These are phyloP conservation scores for Pelargonium cotyledonis DNA, from an alignment of 441 rosid genomes.

Conservation along the genomic window DNA sequence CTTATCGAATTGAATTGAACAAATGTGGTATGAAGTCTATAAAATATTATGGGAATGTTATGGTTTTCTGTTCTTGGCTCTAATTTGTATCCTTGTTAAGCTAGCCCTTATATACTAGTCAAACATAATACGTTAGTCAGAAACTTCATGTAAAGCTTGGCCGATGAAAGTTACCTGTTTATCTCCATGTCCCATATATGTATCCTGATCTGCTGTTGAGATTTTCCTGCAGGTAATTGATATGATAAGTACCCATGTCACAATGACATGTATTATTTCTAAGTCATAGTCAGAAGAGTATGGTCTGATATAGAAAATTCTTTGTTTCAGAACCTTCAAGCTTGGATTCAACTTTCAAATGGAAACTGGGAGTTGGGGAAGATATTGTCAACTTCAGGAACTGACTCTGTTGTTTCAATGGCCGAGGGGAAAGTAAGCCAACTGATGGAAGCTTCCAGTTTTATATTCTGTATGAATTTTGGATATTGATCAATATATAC, in stretches of 20 bases:
- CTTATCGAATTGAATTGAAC: neutral
- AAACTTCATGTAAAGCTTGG: neutral
- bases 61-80: neutral
- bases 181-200: neutral
- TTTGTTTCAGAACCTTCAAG: slow-evolving; percentile 63
- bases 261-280: slow-evolving; percentile 1
- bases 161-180: slow-evolving; percentile 5
- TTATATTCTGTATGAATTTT: slow-evolving; percentile 15
- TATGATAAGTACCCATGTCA: neutral
- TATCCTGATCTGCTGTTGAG: neutral
- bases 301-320: slow-evolving; percentile 16
- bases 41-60: neutral
- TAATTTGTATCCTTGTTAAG: neutral
- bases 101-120: neutral
- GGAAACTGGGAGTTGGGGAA: slow-evolving; percentile 89
- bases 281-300: slow-evolving; percentile 7
- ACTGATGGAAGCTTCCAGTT: slow-evolving; percentile 15
- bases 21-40: neutral
- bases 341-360: slow-evolving; percentile 80
- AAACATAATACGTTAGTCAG: neutral
- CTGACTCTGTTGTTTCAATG: slow-evolving; percentile 58
- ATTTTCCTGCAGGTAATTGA: slow-evolving; percentile 7
- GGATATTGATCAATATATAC: slow-evolving; percentile 18
- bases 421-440: slow-evolving; percentile 72
- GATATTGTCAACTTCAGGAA: slow-evolving; percentile 59